Base-by-base conservation (phyloP, 176 grass and related monocot species). In the Cenchrus fungigraminus region DNA sequence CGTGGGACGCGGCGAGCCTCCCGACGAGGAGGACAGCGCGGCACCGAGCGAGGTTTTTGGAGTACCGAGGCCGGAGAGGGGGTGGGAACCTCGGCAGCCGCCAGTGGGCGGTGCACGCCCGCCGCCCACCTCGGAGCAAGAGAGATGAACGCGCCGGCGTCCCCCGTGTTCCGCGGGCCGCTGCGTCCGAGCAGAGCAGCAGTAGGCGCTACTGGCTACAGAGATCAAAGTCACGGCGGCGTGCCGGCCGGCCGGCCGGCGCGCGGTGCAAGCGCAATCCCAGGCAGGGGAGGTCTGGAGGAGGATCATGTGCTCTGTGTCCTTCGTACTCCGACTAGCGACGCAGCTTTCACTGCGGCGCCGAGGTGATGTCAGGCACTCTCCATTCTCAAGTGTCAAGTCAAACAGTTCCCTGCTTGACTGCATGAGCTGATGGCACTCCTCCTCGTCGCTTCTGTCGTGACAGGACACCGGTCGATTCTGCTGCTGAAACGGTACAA, bases 81-180 rank as follows among this genome's bases (percentile, higher is more conserved):
- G 53, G 72, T 19, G 86, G 42, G 72, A 45, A 67, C 65, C 80
- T 61, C 82, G 76, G 61, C 54, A 54, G 15, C 20, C 10, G 44
- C 7, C 87, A 0, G 55, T 85, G 82, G 87, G 5, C 87, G 82
- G 87, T 52, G 87, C 61, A 37, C 73, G 53, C 32, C 10, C 47
- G 49, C 53, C 53, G 1, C 71, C 13, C 28, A 49, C 10, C 32
- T 75, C 72, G 72, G 45, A 46, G 45, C 1, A 6, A 4, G 56
- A 17, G 16, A 56, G 63, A 6, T 16, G 61, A 52, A 74, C 57
- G 44, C 85, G 70, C 61, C 79, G 79, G 54, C 62, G 11, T 40
- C 19, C 64, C 73, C 73, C 73, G 29, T 83, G 65, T 79, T 77
- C 46, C 80, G 31, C 32, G 55, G 65, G 66, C 28, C 75, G 8